These are phyloP conservation scores for Trichosporon ovoides DNA, from an alignment of 1,284 basidiomycete species.

Conservation along the genomic window DNA sequence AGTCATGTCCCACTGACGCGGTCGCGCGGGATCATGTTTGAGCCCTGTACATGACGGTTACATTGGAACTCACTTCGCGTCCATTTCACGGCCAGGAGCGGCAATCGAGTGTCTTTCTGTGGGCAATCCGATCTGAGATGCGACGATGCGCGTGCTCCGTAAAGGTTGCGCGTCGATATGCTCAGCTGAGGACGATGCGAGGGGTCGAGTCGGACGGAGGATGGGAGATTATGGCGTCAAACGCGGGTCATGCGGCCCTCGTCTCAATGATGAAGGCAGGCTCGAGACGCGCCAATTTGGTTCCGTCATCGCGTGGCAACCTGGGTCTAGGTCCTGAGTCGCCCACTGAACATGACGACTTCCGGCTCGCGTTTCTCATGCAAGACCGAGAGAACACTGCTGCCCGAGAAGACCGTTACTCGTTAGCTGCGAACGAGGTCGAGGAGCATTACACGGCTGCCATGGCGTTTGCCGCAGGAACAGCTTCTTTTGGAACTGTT, in stretches of 20 bases:
- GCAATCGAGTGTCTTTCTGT: not conserved
- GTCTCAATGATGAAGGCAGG: constrained; percentile 5
- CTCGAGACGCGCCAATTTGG: not conserved
- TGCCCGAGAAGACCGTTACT: too few species aligned
- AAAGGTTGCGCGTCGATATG: constrained; percentile 2
- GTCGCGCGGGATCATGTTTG: too few species aligned
- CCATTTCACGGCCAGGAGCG: not conserved
- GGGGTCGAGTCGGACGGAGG: not conserved
- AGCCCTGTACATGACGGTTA: not conserved
- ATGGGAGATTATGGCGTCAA: constrained; percentile 3
- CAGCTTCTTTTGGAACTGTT: too few species aligned
- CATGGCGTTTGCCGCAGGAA: too few species aligned
- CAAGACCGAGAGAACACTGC: too few species aligned
- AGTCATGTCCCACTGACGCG: not conserved
- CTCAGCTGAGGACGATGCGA: not conserved
- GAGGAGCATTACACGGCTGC: too few species aligned
- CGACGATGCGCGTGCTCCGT: not conserved
- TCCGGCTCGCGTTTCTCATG: too few species aligned
- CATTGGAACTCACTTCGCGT: constrained; percentile 2
- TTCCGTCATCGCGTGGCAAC: constrained; percentile 1
- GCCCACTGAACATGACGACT: not conserved
- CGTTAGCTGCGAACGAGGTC: too few species aligned
- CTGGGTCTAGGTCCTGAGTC: not conserved
- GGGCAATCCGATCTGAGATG: not conserved
- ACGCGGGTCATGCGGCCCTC: constrained; percentile 1